Percentiles rank a stretch among this genome's conserved stretches.
These are phyloP conservation scores for Leptomonas pyrrhocoris DNA, from an alignment of 208 protist genomes.

Conservation along the genomic window DNA sequence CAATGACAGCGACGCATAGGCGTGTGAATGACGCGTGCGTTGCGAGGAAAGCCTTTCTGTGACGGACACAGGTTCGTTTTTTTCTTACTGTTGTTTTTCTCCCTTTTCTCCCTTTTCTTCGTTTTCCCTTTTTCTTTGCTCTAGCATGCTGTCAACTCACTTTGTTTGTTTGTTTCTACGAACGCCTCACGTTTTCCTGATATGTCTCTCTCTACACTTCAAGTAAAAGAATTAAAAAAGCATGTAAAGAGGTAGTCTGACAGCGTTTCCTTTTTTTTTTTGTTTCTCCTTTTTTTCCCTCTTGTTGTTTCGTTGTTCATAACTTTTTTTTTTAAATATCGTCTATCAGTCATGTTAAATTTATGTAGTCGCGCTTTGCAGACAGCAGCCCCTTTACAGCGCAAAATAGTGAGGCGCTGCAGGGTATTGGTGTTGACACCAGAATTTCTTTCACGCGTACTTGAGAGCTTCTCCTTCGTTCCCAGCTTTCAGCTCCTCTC, in stretches of 20 bases:
- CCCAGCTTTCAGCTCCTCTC: background rate
- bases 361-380: background rate
- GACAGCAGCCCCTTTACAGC: background rate
- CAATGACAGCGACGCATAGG: no score
- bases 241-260: constrained; percentile 9
- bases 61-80: background rate
- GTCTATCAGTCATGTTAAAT: background rate
- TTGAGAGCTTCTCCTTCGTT: background rate
- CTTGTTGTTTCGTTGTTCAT: background rate
- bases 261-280: constrained; percentile 1
- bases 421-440: no score
- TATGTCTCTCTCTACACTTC: constrained; percentile 4
- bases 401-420: no score
- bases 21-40: no score
- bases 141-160: background rate
- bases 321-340: background rate
- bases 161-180: background rate
- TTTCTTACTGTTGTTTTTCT: constrained; percentile 11
- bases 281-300: background rate
- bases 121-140: background rate
- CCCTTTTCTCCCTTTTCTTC: constrained; percentile 4
- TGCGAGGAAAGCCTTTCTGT: background rate
- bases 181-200: constrained; percentile 4
- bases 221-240: constrained; percentile 15
- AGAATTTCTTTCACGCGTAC: no score